phyloP scores from a whole-genome alignment of 768 basidiomycete species.

The Tulasnella sp. region DNA sequence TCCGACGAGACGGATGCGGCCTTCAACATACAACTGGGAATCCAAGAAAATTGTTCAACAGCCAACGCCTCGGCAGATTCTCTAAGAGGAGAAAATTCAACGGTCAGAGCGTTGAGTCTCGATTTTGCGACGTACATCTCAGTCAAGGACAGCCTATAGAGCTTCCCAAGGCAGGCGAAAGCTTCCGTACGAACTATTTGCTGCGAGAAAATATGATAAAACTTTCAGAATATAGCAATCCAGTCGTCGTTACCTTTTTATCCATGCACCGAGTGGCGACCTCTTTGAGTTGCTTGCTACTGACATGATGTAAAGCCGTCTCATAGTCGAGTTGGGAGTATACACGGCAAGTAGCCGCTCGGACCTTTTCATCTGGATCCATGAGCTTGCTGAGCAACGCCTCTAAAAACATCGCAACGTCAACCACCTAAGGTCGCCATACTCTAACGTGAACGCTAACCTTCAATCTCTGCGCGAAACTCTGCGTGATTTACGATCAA shows the following conservation, averaged over 20 bases:
- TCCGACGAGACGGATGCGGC: slow-evolving; percentile 42
- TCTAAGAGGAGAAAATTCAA: slow-evolving; percentile 31
- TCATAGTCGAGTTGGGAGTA: slow-evolving; percentile 85
- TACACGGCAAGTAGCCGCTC: slow-evolving; percentile 69
- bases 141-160: slow-evolving; percentile 71
- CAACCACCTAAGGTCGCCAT: background rate
- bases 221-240: slow-evolving; percentile 1
- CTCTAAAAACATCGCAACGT: slow-evolving; percentile 29
- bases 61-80: slow-evolving; percentile 68
- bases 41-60: slow-evolving; percentile 80
- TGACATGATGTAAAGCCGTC: slow-evolving; percentile 70
- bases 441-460: slow-evolving; percentile 30
- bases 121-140: slow-evolving; percentile 63
- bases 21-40: slow-evolving; percentile 61
- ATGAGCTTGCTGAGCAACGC: slow-evolving; percentile 50
- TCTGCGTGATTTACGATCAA: slow-evolving; percentile 57
- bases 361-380: slow-evolving; percentile 87
- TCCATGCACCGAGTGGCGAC: slow-evolving; percentile 67
- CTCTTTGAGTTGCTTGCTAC: slow-evolving; percentile 43
- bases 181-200: slow-evolving; percentile 44
- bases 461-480: slow-evolving; percentile 55
- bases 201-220: slow-evolving; percentile 22
- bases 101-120: background rate
- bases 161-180: slow-evolving; percentile 55
- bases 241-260: slow-evolving; percentile 51